Evolutionary conservation across 208 protist genomes (phyloP).

Genomic region (Acanthamoeba healyi): DNA sequence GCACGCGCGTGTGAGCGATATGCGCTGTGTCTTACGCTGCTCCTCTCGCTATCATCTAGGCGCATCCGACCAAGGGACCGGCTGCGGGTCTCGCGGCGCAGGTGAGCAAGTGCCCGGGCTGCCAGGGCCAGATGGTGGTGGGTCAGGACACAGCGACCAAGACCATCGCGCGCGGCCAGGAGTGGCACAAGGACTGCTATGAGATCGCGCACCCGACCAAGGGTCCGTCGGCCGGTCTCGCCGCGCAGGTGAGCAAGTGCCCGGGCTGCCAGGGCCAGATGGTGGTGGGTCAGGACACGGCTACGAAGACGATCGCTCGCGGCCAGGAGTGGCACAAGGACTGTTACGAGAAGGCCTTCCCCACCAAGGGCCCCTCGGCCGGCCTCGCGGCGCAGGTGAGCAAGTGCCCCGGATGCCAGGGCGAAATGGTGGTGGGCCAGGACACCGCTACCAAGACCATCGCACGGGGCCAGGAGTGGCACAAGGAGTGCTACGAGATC

Average conservation of each 20-base stretch:
- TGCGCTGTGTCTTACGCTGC: not conserved
- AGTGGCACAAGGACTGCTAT: slow-evolving; percentile 73
- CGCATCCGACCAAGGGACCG: slow-evolving; percentile 33
- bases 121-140: slow-evolving; percentile 36
- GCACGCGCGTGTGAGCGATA: not conserved
- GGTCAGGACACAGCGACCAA: slow-evolving; percentile 36
- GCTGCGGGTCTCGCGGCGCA: not conserved
- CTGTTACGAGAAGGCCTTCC: slow-evolving; percentile 49
- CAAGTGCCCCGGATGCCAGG: slow-evolving; percentile 54
- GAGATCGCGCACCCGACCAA: not conserved
- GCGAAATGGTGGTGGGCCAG: slow-evolving; percentile 55
- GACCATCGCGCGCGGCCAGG: slow-evolving; percentile 46
- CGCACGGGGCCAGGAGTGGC: slow-evolving; percentile 33
- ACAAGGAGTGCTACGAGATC: slow-evolving; percentile 53
- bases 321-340: slow-evolving; percentile 59
- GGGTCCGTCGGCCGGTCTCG: slow-evolving; percentile 37
- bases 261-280: slow-evolving; percentile 49
- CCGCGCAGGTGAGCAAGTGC: slow-evolving; percentile 26
- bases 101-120: slow-evolving; percentile 61
- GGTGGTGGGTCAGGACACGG: slow-evolving; percentile 60
- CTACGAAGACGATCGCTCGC: slow-evolving; percentile 27
- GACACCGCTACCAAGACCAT: slow-evolving; percentile 60
- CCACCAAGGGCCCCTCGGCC: not conserved
- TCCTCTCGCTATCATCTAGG: too few species aligned
- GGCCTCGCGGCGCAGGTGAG: slow-evolving; percentile 32